Evolutionary conservation across 192 early-diverging fungal genomes (phyloP), one percentile per base, ranked within the genome.

Genomic region (Funneliformis mosseae): DNA sequence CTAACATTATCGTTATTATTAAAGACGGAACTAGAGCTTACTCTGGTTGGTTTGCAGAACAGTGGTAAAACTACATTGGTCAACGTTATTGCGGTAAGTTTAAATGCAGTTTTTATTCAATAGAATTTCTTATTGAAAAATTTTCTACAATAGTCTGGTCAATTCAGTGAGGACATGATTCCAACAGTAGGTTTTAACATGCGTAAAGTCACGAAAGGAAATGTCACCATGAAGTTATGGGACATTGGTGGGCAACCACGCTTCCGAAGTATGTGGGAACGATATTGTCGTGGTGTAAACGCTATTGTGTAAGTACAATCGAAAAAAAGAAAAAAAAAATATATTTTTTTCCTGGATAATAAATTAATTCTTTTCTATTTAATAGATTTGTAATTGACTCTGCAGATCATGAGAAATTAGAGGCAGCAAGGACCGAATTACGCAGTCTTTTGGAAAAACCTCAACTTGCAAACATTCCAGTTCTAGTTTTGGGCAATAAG

Each of bases 101-200:
- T 27, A 5, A 74, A n/a, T 14, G 3, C 55, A 39, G 25, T 38
- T 1, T 21, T 12, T 60, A 27, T 25, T 45, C 12, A 10, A 27
- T 41, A 42, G 10, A 64, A 66, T 12, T 66, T 33, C 4, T 63
- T 23, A 25, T n/a, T 25, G 45, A 23, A 45, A 27, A 39, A 77
- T 72, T 42, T 50, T 62, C 28, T 43, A 12, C 38, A 63, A 42
- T 72, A 92, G 85, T 93, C 91, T 38, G 94, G 94, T 23, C 91
- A 94, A 82, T 96, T 91, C 76, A 92, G 89, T 3, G 95, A 96
- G 85, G 95, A 96, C 81, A 91, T 91, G 91, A 99, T 98, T 66
- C 98, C 98, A 4, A 99, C 98, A 8, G 96, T 99, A 27, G 98
- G 98, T 12, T 99, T 98, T 85, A 99, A 98, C 83, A 99, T 99